These are phyloP conservation scores for Phylloporus sp. DNA, from an alignment of 768 basidiomycete species.

Conservation along the genomic window DNA sequence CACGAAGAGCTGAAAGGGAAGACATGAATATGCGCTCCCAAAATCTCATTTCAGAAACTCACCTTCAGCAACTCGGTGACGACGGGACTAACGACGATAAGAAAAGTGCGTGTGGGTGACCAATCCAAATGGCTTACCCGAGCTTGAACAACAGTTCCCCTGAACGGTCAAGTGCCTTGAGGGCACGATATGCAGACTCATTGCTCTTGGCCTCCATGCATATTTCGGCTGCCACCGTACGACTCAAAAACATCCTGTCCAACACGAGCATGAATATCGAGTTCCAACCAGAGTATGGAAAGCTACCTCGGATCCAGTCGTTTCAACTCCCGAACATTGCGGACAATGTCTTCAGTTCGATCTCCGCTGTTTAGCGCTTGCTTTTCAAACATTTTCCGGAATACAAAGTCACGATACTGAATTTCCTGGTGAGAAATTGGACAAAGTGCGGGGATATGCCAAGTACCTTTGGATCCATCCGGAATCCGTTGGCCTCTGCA, in stretches of 20 bases:
- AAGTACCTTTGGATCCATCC: conserved; percentile 69
- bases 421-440: conserved; percentile 11
- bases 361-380: conserved; percentile 42
- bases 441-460: conserved; percentile 1
- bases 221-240: conserved; percentile 78
- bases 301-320: conserved; percentile 63
- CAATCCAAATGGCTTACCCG: conserved; percentile 38
- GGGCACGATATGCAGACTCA: conserved; percentile 60
- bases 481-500: conserved; percentile 69
- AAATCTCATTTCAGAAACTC: conserved; percentile 1
- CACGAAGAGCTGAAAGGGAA: conserved; percentile 52
- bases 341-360: conserved; percentile 56
- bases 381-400: conserved; percentile 80
- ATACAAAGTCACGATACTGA: conserved; percentile 81
- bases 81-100: conserved; percentile 31
- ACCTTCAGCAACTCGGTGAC: conserved; percentile 70
- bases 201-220: conserved; percentile 78
- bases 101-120: neutral
- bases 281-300: neutral
- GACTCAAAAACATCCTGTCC: conserved; percentile 71
- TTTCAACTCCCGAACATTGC: conserved; percentile 68
- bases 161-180: conserved; percentile 61
- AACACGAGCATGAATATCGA: conserved; percentile 3
- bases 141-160: conserved; percentile 67
- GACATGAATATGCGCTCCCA: conserved; percentile 1